Base-by-base conservation (phyloP, 495 filamentous ascomycete species). In the Daldinia childiae region DNA sequence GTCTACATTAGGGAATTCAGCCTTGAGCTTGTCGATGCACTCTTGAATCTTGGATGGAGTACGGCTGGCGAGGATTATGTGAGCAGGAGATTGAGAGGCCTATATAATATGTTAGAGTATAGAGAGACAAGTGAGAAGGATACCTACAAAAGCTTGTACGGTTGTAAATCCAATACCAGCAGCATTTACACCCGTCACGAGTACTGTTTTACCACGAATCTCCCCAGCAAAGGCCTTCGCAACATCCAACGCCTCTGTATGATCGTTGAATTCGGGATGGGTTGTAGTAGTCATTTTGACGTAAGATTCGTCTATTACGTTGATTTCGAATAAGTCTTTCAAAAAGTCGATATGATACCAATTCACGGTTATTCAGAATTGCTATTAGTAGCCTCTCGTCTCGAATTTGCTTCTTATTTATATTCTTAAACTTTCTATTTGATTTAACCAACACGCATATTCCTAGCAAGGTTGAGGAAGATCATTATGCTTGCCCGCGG, bases 151-250 rank as follows among this genome's bases (percentile, higher is more conserved):
- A 9, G 81, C 79, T 56, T 82, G 74, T 21, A 74, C 66, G 24
- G 83, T 80, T 5, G 80, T 38, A 66, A 79, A 84, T 3, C 81
- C 82, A 56, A 84, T 79, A n/a, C 81, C 81, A 6, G 45, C 64
- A 19, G 56, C 75, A 41, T 83, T 83, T 4, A 79, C 79, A 27
- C 83, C 82, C 0, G 83, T 85, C 9, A 85, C 74, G 1, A 85
- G 36, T 30, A 84, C 59, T 0, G 82, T 83, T 72, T 78, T 83
- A 12, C 78, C 80, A 19, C 57, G 66, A 71, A 85, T 77, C 6
- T 58, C 45, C 6, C 71, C 69, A 7, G 75, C 65, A 62, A 83
- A 85, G 15, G 74, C 72, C 41, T 77, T 74, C 1, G 82, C 81
- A 34, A 85, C 82, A 15, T 83, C 80, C 27, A 77, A 52, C 15